phyloP scores from a whole-genome alignment of 2,329 filamentous ascomycete species.

The Cladosporium austrohemisphaericum region DNA sequence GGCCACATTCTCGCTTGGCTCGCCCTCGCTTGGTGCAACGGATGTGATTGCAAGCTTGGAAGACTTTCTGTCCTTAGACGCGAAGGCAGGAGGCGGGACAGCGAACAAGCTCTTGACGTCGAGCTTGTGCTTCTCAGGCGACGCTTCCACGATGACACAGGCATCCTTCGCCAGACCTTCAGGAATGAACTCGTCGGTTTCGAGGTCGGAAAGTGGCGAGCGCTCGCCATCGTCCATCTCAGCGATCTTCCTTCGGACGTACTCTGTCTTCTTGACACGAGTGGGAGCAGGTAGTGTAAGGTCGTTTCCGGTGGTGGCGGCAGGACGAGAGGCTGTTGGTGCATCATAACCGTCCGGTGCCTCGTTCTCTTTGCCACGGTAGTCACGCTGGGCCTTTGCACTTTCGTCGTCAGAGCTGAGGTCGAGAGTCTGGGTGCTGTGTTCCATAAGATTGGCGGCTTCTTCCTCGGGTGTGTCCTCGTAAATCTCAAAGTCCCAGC shows the following conservation, averaged over 20 bases:
- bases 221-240: constrained; percentile 36
- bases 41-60: constrained; percentile 14
- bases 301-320: constrained; percentile 6
- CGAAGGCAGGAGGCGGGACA: neutral
- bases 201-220: constrained; percentile 33
- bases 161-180: constrained; percentile 33
- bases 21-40: constrained; percentile 13
- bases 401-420: constrained; percentile 85
- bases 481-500: constrained; percentile 91
- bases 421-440: constrained; percentile 80
- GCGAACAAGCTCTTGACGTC: constrained; percentile 16
- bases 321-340: constrained; percentile 23
- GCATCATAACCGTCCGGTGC: constrained; percentile 57
- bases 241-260: constrained; percentile 30
- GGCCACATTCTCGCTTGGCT: constrained; percentile 23
- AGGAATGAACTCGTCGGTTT: constrained; percentile 34
- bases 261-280: constrained; percentile 25
- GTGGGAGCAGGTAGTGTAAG: constrained; percentile 13
- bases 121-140: constrained; percentile 16
- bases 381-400: constrained; percentile 52
- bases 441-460: constrained; percentile 88
- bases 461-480: constrained; percentile 88
- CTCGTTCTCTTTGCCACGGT: constrained; percentile 86
- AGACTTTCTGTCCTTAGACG: neutral
- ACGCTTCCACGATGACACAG: constrained; percentile 27